phyloP scores from a whole-genome alignment of 148 eudicot genomes.

The Fagopyrum homotropicum region DNA sequence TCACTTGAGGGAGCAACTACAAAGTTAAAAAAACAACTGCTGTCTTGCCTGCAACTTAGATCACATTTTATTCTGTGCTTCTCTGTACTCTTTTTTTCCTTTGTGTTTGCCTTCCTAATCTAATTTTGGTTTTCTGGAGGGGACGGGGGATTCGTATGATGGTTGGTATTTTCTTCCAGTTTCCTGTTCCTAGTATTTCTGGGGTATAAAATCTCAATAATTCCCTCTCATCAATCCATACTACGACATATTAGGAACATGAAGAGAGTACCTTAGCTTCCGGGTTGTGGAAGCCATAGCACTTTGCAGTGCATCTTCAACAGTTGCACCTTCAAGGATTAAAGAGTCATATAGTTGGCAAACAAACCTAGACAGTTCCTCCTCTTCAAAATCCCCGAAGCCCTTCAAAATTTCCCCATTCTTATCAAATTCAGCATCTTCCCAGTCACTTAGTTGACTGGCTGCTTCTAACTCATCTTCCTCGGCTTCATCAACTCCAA shows the following conservation, averaged over 20 bases:
- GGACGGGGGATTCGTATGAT: not conserved
- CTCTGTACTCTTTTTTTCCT: not conserved
- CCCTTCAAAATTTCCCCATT: constrained; percentile 33
- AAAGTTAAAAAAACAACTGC: not conserved
- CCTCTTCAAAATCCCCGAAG: constrained; percentile 83
- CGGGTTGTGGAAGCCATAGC: constrained; percentile 53
- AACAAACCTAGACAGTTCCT: constrained; percentile 65
- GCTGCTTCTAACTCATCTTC: constrained; percentile 58
- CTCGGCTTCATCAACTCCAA: constrained; percentile 77
- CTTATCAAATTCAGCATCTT: constrained; percentile 76
- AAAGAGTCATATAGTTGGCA: constrained; percentile 64
- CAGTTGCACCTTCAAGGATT: constrained; percentile 52
- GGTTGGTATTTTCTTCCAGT: not conserved
- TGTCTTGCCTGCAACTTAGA: not conserved
- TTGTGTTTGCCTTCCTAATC: not conserved
- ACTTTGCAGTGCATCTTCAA: constrained; percentile 53
- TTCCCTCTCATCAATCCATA: not conserved
- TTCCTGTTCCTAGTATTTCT: not conserved
- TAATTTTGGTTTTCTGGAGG: not conserved
- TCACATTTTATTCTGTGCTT: not conserved
- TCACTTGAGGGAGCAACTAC: not conserved
- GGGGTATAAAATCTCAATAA: not conserved
- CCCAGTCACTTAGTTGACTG: constrained; percentile 91
- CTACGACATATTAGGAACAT: constrained; percentile 53
- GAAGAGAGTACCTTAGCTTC: constrained; percentile 76